phyloP scores from a whole-genome alignment of 768 basidiomycete species.

The Trametes elegans region DNA sequence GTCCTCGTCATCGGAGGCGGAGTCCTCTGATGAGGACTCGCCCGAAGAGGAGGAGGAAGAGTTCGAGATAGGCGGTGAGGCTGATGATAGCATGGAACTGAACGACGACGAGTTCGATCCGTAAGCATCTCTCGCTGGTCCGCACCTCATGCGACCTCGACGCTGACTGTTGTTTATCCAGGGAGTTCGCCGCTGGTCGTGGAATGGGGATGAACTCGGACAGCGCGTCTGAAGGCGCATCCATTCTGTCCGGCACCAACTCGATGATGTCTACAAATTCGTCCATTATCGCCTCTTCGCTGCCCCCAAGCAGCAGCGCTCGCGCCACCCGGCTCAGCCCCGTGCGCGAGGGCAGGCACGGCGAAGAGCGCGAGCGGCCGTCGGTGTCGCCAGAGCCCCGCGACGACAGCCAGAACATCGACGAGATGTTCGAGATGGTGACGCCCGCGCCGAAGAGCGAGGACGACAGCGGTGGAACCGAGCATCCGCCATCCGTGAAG shows the following conservation, averaged over 20 bases:
- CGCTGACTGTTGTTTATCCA: conserved; percentile 27
- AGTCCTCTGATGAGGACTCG: conserved; percentile 38
- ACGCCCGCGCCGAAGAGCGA: conserved; percentile 33
- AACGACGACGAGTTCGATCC: conserved; percentile 74
- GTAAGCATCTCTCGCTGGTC: conserved; percentile 40
- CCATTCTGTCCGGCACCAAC: conserved; percentile 52
- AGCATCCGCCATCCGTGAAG: conserved; percentile 16
- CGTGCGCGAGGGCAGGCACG: conserved; percentile 44
- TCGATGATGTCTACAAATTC: conserved; percentile 52
- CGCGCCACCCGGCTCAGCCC: conserved; percentile 29
- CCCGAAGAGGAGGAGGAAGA: conserved; percentile 42
- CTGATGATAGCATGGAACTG: conserved; percentile 35
- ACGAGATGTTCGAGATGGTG: conserved; percentile 55
- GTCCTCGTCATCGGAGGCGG: conserved; percentile 34
- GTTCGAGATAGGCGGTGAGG: conserved; percentile 46
- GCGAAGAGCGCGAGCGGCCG: conserved; percentile 24
- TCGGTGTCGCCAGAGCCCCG: conserved; percentile 28
- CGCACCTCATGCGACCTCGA: background rate
- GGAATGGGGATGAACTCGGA: conserved; percentile 46
- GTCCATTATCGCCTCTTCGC: conserved; percentile 49
- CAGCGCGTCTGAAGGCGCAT: conserved; percentile 62
- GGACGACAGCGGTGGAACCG: conserved; percentile 13
- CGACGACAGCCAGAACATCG: conserved; percentile 29
- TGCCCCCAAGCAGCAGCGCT: conserved; percentile 42
- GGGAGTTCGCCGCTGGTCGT: conserved; percentile 64